Conservation (phyloP, 768 basidiomycete species). For the Hygrocybe punicea region DNA sequence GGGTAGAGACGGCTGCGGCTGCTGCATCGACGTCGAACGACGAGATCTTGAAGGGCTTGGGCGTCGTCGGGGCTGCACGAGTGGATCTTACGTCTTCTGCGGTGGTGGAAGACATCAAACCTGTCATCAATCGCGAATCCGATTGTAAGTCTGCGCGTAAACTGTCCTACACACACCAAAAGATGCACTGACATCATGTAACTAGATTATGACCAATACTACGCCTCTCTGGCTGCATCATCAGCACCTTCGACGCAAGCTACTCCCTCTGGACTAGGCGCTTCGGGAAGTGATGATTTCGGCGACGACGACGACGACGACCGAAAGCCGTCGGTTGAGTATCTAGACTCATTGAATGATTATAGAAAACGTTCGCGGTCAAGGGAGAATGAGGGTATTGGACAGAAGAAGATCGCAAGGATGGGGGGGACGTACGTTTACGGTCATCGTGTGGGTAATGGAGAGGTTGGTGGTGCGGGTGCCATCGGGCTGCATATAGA, state of each 20-base stretch:
- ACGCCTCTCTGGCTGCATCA: slow-evolving; percentile 69
- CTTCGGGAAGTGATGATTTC: slow-evolving; percentile 43
- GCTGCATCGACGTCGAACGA: slow-evolving; percentile 53
- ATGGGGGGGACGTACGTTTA: slow-evolving; percentile 35
- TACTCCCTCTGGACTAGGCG: slow-evolving; percentile 58
- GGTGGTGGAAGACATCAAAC: slow-evolving; percentile 36
- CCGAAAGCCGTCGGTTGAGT: slow-evolving; percentile 60
- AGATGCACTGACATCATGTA: background rate
- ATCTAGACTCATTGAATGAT: slow-evolving; percentile 66
- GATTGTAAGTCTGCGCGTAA: slow-evolving; percentile 52
- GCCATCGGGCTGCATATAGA: slow-evolving; percentile 16
- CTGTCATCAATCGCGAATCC: slow-evolving; percentile 51
- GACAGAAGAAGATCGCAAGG: slow-evolving; percentile 41
- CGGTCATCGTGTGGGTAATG: slow-evolving; percentile 22
- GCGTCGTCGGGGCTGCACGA: slow-evolving; percentile 45
- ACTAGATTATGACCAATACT: slow-evolving; percentile 78
- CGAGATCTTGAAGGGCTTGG: slow-evolving; percentile 67
- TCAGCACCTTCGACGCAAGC: slow-evolving; percentile 53
- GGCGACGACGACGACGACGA: slow-evolving; percentile 70
- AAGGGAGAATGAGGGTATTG: slow-evolving; percentile 50
- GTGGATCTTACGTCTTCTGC: slow-evolving; percentile 12
- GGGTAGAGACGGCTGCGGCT: slow-evolving; percentile 38
- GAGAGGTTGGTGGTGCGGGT: slow-evolving; percentile 13
- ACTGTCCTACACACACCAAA: background rate
- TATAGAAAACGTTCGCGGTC: slow-evolving; percentile 74